Base-by-base conservation (phyloP, 176 grass and related monocot genomes). In the Musa schizocarpa region DNA sequence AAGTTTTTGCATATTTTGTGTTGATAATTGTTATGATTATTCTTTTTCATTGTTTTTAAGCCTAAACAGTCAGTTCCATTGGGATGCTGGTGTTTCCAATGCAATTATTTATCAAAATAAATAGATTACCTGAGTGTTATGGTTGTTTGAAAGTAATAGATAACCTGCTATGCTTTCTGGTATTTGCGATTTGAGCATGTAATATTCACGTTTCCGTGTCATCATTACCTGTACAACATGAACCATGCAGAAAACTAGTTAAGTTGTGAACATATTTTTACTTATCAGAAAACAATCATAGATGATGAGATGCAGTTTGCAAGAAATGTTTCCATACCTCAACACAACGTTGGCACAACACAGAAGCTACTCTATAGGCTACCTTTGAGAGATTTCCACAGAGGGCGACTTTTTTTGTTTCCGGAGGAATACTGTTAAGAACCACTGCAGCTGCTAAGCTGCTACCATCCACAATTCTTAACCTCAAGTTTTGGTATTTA, bases 401-500 rank as follows among this genome's bases (percentile, higher is more conserved):
- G 3, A 97, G 77, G 71, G 93, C 8, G 21, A 93, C 80, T 85
- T 82, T 86, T 65, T 75, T 72, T 85, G 79, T 92, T 29, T 88
- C 84, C 52, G 54, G 55, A 51, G 94, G 88, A 52, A 97, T 77
- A 24, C 49, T 80, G 1, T 87, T 78, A 74, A 97, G 22, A 75
- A 91, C 88, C 54, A 97, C 86, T 1, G 88, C 90, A 67, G 90
- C 82, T 72, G 90, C 94, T 87, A 97, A 82, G 78, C 90, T 85
- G 75, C 83, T 97, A 68, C 90, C 94, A 77, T 97, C 94, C 34
- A 97, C 94, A 49, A 97, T 83, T 80, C 81, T 90, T 70, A 90
- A 75, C 52, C 81, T 78, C 65, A 91, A 79, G 19, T 97, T 83
- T 54, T 88, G 90, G 72, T 89, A 86, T 70, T 97, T 97, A 67